phyloP scores from a whole-genome alignment of 352 stramenopile species.

The Pythium sukuiense region DNA sequence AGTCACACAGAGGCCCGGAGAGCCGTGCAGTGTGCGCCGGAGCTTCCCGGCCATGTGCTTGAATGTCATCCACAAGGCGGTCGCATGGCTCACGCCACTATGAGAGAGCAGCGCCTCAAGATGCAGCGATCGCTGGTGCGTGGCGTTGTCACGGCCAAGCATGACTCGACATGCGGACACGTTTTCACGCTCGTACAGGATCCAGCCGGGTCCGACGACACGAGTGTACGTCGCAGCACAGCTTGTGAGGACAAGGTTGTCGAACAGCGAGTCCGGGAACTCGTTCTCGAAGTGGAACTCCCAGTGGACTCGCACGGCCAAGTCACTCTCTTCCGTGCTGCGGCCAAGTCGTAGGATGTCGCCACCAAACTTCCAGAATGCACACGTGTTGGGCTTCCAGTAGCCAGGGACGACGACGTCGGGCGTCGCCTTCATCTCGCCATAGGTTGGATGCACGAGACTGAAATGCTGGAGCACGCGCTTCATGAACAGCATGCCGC shows the following conservation, averaged over 20 bases:
- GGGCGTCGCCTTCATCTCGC: conserved; percentile 13
- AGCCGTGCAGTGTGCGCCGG: neutral
- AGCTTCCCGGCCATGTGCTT: neutral
- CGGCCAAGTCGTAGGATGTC: neutral
- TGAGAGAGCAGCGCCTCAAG: conserved; percentile 2
- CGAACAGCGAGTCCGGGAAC: conserved; percentile 29
- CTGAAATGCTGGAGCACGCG: conserved; percentile 18
- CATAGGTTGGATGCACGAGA: conserved; percentile 11
- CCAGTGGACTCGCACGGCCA: conserved; percentile 19
- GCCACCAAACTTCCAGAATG: neutral
- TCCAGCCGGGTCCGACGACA: neutral
- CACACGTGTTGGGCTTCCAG: neutral
- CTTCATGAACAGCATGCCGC: conserved; percentile 17
- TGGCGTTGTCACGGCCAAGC: neutral
- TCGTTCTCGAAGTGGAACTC: conserved; percentile 28
- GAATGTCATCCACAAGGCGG: conserved; percentile 4
- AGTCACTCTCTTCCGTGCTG: neutral
- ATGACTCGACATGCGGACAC: neutral
- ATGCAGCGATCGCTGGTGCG: conserved; percentile 1
- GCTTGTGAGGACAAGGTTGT: conserved; percentile 25
- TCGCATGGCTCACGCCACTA: neutral
- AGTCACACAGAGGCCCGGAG: neutral
- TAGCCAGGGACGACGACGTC: conserved; percentile 4
- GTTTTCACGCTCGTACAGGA: conserved; percentile 1
- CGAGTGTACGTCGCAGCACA: conserved; percentile 2